Conservation (phyloP, 371 early-diverging fungal species). For the Circinella umbellata region DNA sequence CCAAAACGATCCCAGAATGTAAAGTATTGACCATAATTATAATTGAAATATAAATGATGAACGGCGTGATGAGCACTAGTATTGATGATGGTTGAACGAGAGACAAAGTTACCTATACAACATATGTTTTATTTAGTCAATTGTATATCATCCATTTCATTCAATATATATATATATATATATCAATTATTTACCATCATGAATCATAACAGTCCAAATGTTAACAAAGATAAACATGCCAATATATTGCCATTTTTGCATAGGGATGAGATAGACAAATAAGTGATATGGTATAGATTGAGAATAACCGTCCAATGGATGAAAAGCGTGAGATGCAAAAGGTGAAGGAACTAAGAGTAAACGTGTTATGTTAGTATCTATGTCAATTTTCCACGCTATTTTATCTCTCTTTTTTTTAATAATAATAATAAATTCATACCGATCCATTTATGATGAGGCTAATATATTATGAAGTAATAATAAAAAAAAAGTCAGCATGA, state of each 20-base stretch:
- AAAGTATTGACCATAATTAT: slow-evolving; percentile 97
- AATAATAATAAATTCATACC: slow-evolving; percentile 25
- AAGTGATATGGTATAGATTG: slow-evolving; percentile 96
- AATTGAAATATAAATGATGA: slow-evolving; percentile 97
- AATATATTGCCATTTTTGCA: slow-evolving; percentile 89
- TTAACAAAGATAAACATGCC: slow-evolving; percentile 89
- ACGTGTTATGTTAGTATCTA: not conserved
- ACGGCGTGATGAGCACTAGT: slow-evolving; percentile 95
- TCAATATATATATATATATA: too few species aligned
- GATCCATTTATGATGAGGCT: slow-evolving; percentile 65
- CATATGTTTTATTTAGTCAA: not conserved
- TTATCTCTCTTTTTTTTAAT: not conserved
- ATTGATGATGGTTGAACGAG: slow-evolving; percentile 67
- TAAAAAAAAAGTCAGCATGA: not conserved
- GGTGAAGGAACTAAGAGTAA: slow-evolving; percentile 82
- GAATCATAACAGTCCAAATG: slow-evolving; percentile 96
- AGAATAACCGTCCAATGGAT: slow-evolving; percentile 90
- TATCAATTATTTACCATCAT: slow-evolving; percentile 82
- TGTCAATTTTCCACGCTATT: slow-evolving; percentile 4
- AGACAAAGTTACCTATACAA: slow-evolving; percentile 63
- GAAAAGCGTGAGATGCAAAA: slow-evolving; percentile 96
- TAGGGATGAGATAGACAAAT: slow-evolving; percentile 86
- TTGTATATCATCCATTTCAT: too few species aligned
- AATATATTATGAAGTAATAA: slow-evolving; percentile 3
- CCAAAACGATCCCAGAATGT: slow-evolving; percentile 86